Conservation (phyloP, 148 eudicot genomes). For the Camellia sinensis region DNA sequence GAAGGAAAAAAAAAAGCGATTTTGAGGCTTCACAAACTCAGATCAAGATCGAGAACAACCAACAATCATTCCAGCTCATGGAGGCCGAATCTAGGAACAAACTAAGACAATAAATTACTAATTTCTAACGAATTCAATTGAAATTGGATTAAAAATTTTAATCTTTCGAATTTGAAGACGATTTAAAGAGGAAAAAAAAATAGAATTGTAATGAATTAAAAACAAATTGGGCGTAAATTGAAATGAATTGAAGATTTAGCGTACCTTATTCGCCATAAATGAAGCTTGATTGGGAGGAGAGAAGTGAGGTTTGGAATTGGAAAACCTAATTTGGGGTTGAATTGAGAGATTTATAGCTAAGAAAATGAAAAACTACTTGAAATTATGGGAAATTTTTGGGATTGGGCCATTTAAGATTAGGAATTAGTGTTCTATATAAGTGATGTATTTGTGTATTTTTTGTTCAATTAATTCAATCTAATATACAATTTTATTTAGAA, state of each 20-base stretch:
- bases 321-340: conserved; percentile 27
- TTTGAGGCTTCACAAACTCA: not conserved
- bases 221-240: not conserved
- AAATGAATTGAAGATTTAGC: not conserved
- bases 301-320: not conserved
- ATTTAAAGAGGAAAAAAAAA: not conserved
- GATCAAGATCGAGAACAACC: conserved; percentile 45
- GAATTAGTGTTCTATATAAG: too few species aligned
- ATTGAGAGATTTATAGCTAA: conserved; percentile 17
- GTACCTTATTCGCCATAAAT: conserved; percentile 32
- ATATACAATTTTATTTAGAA: too few species aligned
- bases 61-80: conserved; percentile 33
- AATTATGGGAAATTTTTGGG: not conserved
- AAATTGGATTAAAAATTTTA: not conserved
- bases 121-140: not conserved
- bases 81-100: conserved; percentile 17
- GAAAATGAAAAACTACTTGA: not conserved
- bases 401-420: not conserved
- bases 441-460: too few species aligned
- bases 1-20: too few species aligned
- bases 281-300: conserved; percentile 2
- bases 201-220: not conserved
- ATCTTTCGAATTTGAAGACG: not conserved
- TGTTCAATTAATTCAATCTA: too few species aligned
- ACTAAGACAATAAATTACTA: not conserved